A percentile compares a stretch with the other conserved stretches of the same genome.
Evolutionary conservation across 768 basidiomycete genomes (phyloP).

Genomic region (Aureoboletus auriporus): DNA sequence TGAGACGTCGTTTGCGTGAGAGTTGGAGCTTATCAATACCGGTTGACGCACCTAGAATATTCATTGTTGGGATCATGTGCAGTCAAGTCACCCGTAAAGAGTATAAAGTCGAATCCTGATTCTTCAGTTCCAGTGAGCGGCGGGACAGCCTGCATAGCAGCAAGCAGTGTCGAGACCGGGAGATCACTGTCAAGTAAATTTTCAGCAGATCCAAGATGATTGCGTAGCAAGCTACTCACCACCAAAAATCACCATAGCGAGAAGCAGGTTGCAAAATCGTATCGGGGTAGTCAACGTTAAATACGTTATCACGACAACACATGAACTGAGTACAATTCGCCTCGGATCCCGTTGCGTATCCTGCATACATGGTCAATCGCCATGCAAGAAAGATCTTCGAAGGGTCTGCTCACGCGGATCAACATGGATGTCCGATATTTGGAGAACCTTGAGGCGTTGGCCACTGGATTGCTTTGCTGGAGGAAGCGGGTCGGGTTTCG

Average conservation of each 20-base stretch:
- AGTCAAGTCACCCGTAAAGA: constrained; percentile 72
- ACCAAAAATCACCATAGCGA: constrained; percentile 45
- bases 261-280: constrained; percentile 51
- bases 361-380: constrained; percentile 24
- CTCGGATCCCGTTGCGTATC: constrained; percentile 63
- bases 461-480: constrained; percentile 38
- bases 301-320: constrained; percentile 54
- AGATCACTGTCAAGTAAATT: constrained; percentile 42
- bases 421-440: constrained; percentile 46
- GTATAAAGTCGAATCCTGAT: constrained; percentile 55
- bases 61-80: constrained; percentile 66
- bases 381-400: background rate
- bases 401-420: constrained; percentile 36
- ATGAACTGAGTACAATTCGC: constrained; percentile 58
- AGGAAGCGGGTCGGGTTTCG: constrained; percentile 43
- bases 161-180: constrained; percentile 50
- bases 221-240: background rate
- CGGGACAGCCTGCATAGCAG: constrained; percentile 62
- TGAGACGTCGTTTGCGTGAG: constrained; percentile 14
- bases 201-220: background rate
- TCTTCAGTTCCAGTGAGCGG: constrained; percentile 53
- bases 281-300: constrained; percentile 46
- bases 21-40: background rate
- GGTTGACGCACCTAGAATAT: constrained; percentile 42
- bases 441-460: constrained; percentile 43